Evolutionary conservation across 1,284 basidiomycete genomes (phyloP).

Genomic region (Microbotryomycetes sp.): DNA sequence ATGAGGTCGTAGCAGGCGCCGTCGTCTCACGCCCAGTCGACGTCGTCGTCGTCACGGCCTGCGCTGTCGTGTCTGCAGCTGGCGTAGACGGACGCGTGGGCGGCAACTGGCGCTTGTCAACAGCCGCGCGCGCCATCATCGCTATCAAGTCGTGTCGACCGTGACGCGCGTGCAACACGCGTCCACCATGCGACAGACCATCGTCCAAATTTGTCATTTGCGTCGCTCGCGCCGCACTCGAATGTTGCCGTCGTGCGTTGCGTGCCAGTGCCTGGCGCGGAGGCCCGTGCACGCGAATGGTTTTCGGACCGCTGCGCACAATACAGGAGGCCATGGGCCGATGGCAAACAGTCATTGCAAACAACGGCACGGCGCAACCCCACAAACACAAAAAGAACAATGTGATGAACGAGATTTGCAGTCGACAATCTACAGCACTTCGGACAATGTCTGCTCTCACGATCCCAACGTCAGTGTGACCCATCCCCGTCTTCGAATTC

Average conservation of each 20-base stretch:
- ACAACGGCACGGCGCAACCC: not conserved
- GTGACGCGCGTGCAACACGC: not conserved
- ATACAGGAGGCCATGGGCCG: too few relatives aligned
- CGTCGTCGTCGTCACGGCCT: not conserved
- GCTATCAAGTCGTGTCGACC: not conserved
- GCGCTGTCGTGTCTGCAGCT: not conserved
- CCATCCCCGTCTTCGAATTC: too few relatives aligned
- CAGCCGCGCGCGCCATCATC: not conserved
- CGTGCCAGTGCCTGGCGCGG: too few relatives aligned
- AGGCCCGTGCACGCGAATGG: too few relatives aligned
- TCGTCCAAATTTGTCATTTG: too few relatives aligned
- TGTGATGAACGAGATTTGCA: not conserved
- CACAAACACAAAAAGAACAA: not conserved
- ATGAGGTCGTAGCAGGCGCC: not conserved
- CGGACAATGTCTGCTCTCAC: conserved; percentile 24
- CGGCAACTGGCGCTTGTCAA: not conserved
- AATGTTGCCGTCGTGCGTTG: too few relatives aligned
- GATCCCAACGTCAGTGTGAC: too few relatives aligned
- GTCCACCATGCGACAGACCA: too few relatives aligned
- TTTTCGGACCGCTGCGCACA: too few relatives aligned
- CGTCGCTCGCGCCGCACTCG: too few relatives aligned
- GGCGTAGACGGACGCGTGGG: not conserved
- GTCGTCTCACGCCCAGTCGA: not conserved
- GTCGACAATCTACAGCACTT: conserved; percentile 17
- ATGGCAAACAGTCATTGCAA: not conserved